Evolutionary conservation across 73 alveolate species (phyloP).

Genomic region (Paramecium octaurelia): DNA sequence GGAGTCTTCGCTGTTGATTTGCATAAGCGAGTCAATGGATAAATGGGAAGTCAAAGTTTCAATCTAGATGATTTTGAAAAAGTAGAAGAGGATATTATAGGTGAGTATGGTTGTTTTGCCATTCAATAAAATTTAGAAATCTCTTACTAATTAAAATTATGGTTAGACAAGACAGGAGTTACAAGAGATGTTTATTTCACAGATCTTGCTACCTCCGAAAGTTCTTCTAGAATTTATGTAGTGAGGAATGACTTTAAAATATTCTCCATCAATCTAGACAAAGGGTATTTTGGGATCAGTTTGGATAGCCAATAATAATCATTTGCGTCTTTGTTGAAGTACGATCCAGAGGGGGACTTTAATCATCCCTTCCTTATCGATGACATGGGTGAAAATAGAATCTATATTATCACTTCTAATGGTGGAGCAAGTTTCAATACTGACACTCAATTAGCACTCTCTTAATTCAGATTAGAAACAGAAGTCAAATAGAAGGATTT

Average conservation of each 20-base stretch:
- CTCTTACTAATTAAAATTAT: background rate
- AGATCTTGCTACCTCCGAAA: slow-evolving; percentile 30
- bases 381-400: slow-evolving; percentile 6
- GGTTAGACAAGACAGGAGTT: background rate
- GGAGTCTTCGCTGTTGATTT: slow-evolving; percentile 43
- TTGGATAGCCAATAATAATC: background rate
- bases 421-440: slow-evolving; percentile 10
- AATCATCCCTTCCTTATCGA: background rate
- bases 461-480: background rate
- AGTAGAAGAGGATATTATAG: background rate
- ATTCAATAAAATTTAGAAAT: background rate
- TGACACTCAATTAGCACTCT: background rate
- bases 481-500: background rate
- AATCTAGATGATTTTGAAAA: slow-evolving; percentile 17
- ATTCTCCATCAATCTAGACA: background rate
- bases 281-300: background rate
- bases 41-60: background rate
- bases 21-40: background rate
- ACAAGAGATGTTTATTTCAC: background rate
- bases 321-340: background rate
- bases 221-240: background rate
- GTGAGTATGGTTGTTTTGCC: slow-evolving; percentile 18
- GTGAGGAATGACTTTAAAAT: slow-evolving; percentile 21
- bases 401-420: background rate
- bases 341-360: background rate